phyloP scores from a whole-genome alignment of 73 alveolate genomes.

The Breviolum minutum region DNA sequence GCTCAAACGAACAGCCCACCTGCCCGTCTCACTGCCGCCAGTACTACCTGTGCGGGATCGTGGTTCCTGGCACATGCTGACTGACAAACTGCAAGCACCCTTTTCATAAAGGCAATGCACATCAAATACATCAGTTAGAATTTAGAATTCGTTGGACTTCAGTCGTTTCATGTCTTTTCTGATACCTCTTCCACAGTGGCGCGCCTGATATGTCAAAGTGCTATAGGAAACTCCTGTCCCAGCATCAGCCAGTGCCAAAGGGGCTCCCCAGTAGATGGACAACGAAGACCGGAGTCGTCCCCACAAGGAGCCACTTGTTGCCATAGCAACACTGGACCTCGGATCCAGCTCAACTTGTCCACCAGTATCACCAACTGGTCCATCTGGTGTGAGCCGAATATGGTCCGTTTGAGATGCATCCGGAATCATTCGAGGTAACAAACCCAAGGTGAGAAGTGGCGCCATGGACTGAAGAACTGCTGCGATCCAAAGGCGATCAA shows the following conservation, averaged over 20 bases:
- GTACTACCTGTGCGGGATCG: not conserved
- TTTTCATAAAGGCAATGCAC: not conserved
- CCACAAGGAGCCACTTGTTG: conserved; percentile 53
- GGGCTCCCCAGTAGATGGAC: not conserved
- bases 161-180: no score
- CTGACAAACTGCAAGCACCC: not conserved
- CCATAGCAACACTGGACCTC: conserved; percentile 9
- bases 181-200: not conserved
- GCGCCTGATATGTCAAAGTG: not conserved
- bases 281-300: not conserved
- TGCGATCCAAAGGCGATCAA: conserved; percentile 78
- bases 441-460: conserved; percentile 49
- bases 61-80: conserved; percentile 5
- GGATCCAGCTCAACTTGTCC: not conserved
- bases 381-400: conserved; percentile 45
- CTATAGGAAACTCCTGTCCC: conserved; percentile 50
- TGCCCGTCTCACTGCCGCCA: conserved; percentile 34
- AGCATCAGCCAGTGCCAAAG: not conserved
- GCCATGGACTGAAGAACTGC: conserved; percentile 60
- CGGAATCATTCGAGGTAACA: conserved; percentile 74
- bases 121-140: not conserved
- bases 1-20: not conserved
- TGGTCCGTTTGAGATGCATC: conserved; percentile 65
- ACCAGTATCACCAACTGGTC: conserved; percentile 52
- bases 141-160: not conserved